Conservation (phyloP, 768 basidiomycete species). For the Leccinellum luteum region DNA sequence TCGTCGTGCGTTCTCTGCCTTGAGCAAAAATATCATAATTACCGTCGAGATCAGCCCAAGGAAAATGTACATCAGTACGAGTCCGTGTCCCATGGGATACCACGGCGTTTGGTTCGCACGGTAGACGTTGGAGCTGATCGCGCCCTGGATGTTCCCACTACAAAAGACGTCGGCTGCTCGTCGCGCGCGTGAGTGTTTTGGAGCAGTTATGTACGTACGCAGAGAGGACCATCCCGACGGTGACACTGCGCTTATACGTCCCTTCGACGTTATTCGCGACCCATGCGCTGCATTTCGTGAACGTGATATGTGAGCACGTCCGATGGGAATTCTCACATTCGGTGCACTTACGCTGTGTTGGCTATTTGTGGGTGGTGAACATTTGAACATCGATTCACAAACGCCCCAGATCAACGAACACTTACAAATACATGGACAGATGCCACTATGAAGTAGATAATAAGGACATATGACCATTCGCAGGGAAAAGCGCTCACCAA, state of each 20-base stretch:
- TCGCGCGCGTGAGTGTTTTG: background rate
- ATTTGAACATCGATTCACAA: background rate
- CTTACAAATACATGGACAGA: conserved; percentile 72
- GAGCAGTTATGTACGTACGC: conserved; percentile 39
- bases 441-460: conserved; percentile 44
- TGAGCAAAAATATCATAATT: conserved; percentile 42
- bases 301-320: background rate
- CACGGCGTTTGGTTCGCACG: conserved; percentile 63
- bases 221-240: conserved; percentile 67
- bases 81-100: conserved; percentile 59
- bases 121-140: conserved; percentile 76
- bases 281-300: conserved; percentile 38
- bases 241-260: conserved; percentile 70
- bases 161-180: background rate
- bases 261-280: conserved; percentile 74
- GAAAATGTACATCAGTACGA: conserved; percentile 71
- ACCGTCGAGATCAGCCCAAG: conserved; percentile 56
- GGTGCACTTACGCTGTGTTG: conserved; percentile 49
- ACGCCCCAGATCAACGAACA: conserved; percentile 1
- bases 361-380: no score
- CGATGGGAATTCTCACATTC: background rate
- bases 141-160: conserved; percentile 73
- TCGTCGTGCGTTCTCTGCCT: conserved; percentile 62
- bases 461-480: background rate
- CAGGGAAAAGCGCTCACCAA: conserved; percentile 39